Evolutionary conservation across 2,329 filamentous ascomycete species (phyloP), one percentile per base, ranked within the genome.

Genomic region (Hirsutella thompsonii): DNA sequence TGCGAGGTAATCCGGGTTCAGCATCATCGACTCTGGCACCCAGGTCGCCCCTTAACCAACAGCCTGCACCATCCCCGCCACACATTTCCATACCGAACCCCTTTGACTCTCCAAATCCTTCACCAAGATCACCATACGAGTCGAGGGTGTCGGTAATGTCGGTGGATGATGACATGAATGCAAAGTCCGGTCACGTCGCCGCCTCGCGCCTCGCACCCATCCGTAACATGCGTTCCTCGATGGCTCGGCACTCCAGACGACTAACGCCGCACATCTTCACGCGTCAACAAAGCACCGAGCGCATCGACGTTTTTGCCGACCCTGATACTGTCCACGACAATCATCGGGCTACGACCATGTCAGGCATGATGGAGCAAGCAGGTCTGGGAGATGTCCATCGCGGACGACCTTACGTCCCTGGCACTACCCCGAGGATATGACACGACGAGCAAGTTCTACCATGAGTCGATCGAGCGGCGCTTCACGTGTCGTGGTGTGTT

Each of bases 281-380:
- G 36, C 56, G 63, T n/a, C 63, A 68, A 45, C 60, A 62, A 3
- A 69, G 64, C 49, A 63, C 57, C 39, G 65, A 70, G 52, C 67
- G 65, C 55, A 74, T 75, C 53, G 67, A 70, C 46, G 60, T 76
- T 8, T 74, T 71, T 43, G 68, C 68, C 1, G 70, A 73, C 47
- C 64, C 66, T 18, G 55, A 58, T 38, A 68, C 63, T 1, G 60
- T 68, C 20, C 39, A 30, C 26, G 40, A 57, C 30, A 40, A 58
- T 41, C 52, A 53, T 26, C 57, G 60, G 29, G 51, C 57, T 47
- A 72, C 73, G 1, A 72, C 68, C 0, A 73, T 76, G 46, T 66
- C 68, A n/a, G 66, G 68, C 47, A 61, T 76, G 52, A 69, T 76
- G 65, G 61, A 70, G 41, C 57, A 64, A 44, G 68, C 66, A 2